These are phyloP conservation scores for Ophiostoma angusticollis DNA, from an alignment of 2,329 filamentous ascomycete species.

Conservation along the genomic window DNA sequence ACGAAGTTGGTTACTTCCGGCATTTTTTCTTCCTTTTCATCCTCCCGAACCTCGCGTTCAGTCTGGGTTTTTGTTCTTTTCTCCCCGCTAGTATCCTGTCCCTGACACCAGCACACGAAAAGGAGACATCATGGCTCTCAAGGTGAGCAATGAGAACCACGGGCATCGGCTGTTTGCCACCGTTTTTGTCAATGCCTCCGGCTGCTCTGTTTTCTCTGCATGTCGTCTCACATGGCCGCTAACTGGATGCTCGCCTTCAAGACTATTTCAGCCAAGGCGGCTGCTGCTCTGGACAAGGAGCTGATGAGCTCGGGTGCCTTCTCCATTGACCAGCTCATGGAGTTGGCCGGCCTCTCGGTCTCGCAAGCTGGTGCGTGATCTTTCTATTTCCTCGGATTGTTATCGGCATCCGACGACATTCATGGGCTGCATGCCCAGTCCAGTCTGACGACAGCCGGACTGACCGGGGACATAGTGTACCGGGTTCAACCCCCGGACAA, in stretches of 20 bases:
- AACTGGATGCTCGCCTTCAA: conserved; percentile 23
- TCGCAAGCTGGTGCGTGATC: conserved; percentile 62
- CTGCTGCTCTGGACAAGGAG: conserved; percentile 79
- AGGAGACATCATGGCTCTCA: too few species aligned
- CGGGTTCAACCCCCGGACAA: conserved; percentile 63
- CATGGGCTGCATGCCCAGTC: too few species aligned
- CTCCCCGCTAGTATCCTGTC: not conserved
- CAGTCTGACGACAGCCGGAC: too few species aligned
- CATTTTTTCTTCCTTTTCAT: not conserved
- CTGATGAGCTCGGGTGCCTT: conserved; percentile 84
- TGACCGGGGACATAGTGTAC: conserved; percentile 47
- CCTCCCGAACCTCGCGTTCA: not conserved
- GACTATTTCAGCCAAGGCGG: conserved; percentile 80
- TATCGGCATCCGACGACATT: too few species aligned
- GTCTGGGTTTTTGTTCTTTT: not conserved
- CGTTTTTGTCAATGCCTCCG: not conserved
- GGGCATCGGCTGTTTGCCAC: not conserved
- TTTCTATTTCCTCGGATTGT: too few species aligned
- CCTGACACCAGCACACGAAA: too few species aligned
- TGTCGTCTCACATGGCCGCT: not conserved
- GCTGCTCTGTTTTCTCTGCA: not conserved
- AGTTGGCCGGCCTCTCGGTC: conserved; percentile 82
- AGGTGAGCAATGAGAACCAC: too few species aligned
- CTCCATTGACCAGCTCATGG: conserved; percentile 94
- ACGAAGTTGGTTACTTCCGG: too few species aligned